Conservation (phyloP, 441 rosid species). For the Mallotus japonicus region DNA sequence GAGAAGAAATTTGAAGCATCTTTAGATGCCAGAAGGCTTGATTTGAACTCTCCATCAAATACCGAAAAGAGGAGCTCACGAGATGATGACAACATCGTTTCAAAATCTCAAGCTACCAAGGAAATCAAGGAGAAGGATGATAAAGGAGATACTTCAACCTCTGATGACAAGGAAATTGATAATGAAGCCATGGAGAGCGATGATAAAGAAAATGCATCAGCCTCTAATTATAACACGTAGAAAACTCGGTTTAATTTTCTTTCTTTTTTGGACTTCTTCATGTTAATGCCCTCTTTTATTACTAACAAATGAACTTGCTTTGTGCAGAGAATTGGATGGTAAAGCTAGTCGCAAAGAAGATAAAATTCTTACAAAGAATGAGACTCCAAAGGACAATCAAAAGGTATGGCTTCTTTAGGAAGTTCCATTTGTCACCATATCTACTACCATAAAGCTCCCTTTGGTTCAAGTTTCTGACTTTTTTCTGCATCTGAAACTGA, state of each 20-base stretch:
- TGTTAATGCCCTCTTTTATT: not conserved
- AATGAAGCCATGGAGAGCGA: conserved; percentile 24
- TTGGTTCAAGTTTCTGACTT: conserved; percentile 18
- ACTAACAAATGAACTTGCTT: conserved; percentile 3
- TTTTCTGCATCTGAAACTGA: conserved; percentile 8
- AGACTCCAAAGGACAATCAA: conserved; percentile 31
- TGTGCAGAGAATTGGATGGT: conserved; percentile 37
- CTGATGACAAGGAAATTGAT: conserved; percentile 19
- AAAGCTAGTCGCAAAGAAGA: conserved; percentile 21
- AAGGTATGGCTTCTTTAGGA: conserved; percentile 31
- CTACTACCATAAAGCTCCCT: not conserved
- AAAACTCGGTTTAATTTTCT: conserved; percentile 1
- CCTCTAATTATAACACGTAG: conserved; percentile 57
- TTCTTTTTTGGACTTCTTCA: not conserved
- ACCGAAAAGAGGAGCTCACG: conserved; percentile 10
- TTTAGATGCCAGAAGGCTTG: not conserved
- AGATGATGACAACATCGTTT: conserved; percentile 3
- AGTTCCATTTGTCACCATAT: too few species aligned
- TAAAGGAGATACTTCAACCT: not conserved
- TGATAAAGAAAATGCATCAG: conserved; percentile 37
- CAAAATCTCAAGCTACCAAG: not conserved
- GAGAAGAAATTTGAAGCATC: conserved; percentile 24
- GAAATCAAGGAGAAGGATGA: not conserved
- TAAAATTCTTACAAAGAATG: conserved; percentile 42
- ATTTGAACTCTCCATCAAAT: not conserved